Evolutionary conservation across 2,329 filamentous ascomycete species (phyloP).

Genomic region (Beauveria asiatica): DNA sequence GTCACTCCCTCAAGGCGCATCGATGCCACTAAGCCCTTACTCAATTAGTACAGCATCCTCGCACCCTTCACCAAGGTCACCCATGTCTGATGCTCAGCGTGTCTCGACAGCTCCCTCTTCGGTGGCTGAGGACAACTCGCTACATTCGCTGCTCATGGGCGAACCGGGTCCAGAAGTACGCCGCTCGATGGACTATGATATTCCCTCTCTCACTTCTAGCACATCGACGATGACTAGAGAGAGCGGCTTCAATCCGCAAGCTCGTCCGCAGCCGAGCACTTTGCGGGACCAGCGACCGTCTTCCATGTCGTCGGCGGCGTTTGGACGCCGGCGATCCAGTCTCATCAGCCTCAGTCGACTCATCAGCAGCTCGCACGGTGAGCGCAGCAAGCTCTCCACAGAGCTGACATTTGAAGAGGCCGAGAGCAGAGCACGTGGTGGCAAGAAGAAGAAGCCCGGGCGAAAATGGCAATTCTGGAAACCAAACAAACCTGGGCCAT

Average conservation of each 20-base stretch:
- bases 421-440: conserved; percentile 46
- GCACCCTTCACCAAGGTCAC: conserved; percentile 60
- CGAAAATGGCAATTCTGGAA: conserved; percentile 77
- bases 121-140: conserved; percentile 59
- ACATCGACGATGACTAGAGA: conserved; percentile 69
- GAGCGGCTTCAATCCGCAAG: conserved; percentile 41
- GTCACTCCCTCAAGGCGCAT: conserved; percentile 31
- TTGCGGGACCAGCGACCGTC: conserved; percentile 50
- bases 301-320: conserved; percentile 52
- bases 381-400: conserved; percentile 65
- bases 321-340: conserved; percentile 64
- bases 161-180: conserved; percentile 66
- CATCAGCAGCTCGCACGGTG: conserved; percentile 65
- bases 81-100: conserved; percentile 61
- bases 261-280: conserved; percentile 39
- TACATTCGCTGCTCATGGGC: conserved; percentile 63
- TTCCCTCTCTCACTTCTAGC: conserved; percentile 66
- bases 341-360: conserved; percentile 69
- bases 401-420: conserved; percentile 53
- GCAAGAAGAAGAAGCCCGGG: conserved; percentile 62
- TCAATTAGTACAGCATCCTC: conserved; percentile 58
- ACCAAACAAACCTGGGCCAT: conserved; percentile 36
- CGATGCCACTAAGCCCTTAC: conserved; percentile 53
- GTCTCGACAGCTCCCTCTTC: conserved; percentile 71
- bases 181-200: conserved; percentile 60